A percentile compares a stretch with the other conserved stretches of the same genome.
phyloP scores from a whole-genome alignment of 495 filamentous ascomycete genomes.

The Schizothecium vesticola region DNA sequence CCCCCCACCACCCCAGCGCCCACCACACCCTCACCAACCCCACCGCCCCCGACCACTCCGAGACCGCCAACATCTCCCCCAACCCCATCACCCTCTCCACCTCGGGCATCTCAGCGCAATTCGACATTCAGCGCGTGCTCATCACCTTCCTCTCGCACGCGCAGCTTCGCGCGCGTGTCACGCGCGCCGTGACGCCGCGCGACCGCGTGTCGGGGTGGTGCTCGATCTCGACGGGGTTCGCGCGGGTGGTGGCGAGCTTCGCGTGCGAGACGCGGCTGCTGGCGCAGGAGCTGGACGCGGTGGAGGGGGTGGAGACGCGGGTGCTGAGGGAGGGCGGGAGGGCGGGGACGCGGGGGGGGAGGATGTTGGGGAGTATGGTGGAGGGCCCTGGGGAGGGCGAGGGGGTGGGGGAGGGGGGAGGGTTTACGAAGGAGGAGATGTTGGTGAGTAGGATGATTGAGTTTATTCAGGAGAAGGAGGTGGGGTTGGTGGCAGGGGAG shows the following conservation, averaged over 20 bases:
- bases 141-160: constrained; percentile 32
- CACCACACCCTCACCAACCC: background rate
- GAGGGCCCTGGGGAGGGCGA: background rate
- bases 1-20: background rate
- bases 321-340: constrained; percentile 20
- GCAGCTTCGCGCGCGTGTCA: constrained; percentile 27
- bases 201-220: constrained; percentile 33
- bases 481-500: constrained; percentile 39
- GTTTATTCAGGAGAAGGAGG: constrained; percentile 37
- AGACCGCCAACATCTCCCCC: constrained; percentile 30
- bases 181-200: constrained; percentile 23
- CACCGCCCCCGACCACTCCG: background rate
- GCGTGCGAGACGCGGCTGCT: constrained; percentile 31
- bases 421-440: constrained; percentile 24
- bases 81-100: constrained; percentile 37
- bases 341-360: constrained; percentile 9
- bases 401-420: constrained; percentile 1
- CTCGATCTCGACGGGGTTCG: constrained; percentile 34
- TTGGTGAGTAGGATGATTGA: constrained; percentile 35
- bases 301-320: constrained; percentile 27
- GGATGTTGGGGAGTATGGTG: constrained; percentile 1
- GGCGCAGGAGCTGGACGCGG: constrained; percentile 34
- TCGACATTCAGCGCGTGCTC: constrained; percentile 40
- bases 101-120: constrained; percentile 35
- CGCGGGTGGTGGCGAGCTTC: constrained; percentile 32